A percentile compares a stretch with the other conserved stretches of the same genome.
Evolutionary conservation across 208 protist species (phyloP).

Genomic region (Acanthamoeba culbertsoni): DNA sequence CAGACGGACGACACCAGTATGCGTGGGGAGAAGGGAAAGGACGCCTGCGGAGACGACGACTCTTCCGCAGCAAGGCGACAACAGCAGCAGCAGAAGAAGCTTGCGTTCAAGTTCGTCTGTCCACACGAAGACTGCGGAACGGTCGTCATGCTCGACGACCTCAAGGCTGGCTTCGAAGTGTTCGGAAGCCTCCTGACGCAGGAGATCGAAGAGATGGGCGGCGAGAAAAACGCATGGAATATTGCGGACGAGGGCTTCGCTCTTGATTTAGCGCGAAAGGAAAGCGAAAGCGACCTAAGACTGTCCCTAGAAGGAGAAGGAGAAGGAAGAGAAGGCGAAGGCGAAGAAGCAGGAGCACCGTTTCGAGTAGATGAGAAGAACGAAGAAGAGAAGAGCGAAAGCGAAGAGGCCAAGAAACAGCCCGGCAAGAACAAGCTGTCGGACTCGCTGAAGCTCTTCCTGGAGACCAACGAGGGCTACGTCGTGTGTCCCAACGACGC

Average conservation of each 20-base stretch:
- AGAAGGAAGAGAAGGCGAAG: too few relatives aligned
- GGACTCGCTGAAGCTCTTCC: not conserved
- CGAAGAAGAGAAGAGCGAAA: not conserved
- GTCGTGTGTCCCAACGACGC: not conserved
- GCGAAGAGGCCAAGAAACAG: not conserved
- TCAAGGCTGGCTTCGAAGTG: not conserved
- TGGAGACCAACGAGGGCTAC: conserved; percentile 9
- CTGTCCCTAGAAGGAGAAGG: too few relatives aligned
- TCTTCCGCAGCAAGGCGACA: not conserved
- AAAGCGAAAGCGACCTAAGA: too few relatives aligned
- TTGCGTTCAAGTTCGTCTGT: not conserved
- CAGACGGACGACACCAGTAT: not conserved
- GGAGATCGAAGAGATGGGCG: not conserved
- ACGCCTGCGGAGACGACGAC: not conserved
- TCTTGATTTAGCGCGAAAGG: too few relatives aligned
- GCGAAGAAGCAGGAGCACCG: too few relatives aligned
- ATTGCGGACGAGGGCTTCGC: not conserved
- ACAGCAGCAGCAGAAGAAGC: not conserved
- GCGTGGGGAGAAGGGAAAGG: not conserved
- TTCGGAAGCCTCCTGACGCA: not conserved
- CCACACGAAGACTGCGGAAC: not conserved
- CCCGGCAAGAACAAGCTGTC: not conserved
- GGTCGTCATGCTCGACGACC: not conserved
- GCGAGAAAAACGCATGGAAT: not conserved
- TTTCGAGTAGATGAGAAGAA: not conserved